Base-by-base conservation (phyloP, 1,284 basidiomycete species). In the Mycena citricolor region DNA sequence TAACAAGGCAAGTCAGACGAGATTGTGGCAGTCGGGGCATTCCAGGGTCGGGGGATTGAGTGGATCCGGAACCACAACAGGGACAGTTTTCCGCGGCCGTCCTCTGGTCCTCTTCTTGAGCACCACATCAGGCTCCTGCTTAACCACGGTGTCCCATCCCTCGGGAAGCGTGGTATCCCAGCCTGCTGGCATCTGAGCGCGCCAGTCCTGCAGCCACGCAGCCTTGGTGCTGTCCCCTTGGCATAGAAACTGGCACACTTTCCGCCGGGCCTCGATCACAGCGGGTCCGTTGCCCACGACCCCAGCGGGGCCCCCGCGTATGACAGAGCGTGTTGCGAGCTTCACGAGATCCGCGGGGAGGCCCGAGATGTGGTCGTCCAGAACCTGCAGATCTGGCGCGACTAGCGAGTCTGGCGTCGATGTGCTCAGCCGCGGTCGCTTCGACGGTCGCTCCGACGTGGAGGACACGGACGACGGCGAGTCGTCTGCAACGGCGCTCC, bases 291-390 rank as follows among this genome's bases (percentile, higher is more conserved):
- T 52, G 13, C 51, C 51, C 7, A 25, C 40, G 3, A 52, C 47
- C 21, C 40, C 38, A 20, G 41, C 38, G 14, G 21, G 47, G 8
- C 6, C 7, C 7, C 51, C 51, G 10, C 35, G 31, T 8, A 52
- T 47, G 11, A 52, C 43, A 2, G 51, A 44, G 36, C 49, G 51
- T 19, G 46, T 38, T 16, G 51, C 51, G 10, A 44, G 47, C 10
- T 16, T 10, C 14, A 52, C 32, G 17, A 52, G 51, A n/a, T 24
- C n/a, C 4, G 36, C 32, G 11, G 51, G 51, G 11, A 52, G 43
- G 10, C 16, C 30, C 1, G 43, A 30, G 20, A 52, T 10, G 29
- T 20, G 7, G 38, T 11, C 16, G 29, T 23, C 14, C n/a, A 20
- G 13, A 17, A 2, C 12, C 20, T 17, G 2, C 24, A 14, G 6